phyloP scores from a whole-genome alignment of 2,329 filamentous ascomycete species.

The Xylaria sp. region DNA sequence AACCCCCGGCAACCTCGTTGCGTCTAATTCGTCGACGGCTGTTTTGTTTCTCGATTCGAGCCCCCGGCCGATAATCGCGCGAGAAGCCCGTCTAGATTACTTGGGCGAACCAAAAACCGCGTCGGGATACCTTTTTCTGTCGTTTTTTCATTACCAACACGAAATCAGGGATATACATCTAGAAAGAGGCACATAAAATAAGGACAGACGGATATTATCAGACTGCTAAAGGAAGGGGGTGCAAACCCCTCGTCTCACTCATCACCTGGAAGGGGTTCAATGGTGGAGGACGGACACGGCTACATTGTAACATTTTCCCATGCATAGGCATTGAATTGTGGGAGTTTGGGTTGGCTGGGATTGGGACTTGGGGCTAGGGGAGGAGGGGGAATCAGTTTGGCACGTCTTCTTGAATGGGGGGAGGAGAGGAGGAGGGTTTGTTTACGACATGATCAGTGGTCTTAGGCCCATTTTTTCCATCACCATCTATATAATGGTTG shows the following conservation, averaged over 20 bases:
- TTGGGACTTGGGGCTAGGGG: not conserved
- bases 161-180: not conserved
- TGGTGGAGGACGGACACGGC: not conserved
- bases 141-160: not conserved
- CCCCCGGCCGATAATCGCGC: not conserved
- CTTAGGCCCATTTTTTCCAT: not conserved
- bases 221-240: conserved; percentile 9
- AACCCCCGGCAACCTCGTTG: conserved; percentile 26
- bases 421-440: not conserved
- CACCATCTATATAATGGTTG: not conserved
- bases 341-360: conserved; percentile 1
- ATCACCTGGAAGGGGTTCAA: not conserved
- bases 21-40: conserved; percentile 17
- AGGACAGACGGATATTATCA: not conserved
- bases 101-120: not conserved
- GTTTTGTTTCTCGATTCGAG: not conserved
- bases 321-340: conserved; percentile 6
- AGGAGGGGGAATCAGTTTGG: not conserved
- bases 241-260: conserved; percentile 10
- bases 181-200: not conserved
- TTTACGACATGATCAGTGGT: not conserved
- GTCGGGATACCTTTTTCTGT: not conserved
- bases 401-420: not conserved
- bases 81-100: too few species aligned
- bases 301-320: conserved; percentile 2